phyloP scores from a whole-genome alignment of 1,284 basidiomycete genomes.

The Fomitopsis pinicola region DNA sequence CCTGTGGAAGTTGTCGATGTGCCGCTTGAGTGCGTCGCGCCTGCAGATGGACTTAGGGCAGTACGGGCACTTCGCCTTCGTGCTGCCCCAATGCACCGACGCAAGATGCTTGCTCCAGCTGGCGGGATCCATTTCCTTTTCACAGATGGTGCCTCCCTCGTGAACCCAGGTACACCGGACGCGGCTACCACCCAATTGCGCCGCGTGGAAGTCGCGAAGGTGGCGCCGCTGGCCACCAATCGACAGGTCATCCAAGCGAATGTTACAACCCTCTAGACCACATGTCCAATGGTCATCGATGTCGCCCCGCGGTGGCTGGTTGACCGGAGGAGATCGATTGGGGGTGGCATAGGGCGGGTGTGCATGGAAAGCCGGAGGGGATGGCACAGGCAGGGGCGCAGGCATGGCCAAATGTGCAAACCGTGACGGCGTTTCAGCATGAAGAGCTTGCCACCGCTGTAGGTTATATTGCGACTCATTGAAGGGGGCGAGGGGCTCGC shows the following conservation, averaged over 20 bases:
- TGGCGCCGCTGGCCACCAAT: not conserved
- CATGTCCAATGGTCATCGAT: not conserved
- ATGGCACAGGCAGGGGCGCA: not conserved
- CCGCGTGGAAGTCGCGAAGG: slow-evolving; percentile 1
- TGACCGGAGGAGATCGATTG: not conserved
- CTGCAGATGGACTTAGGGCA: not conserved
- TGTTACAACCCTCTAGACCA: not conserved
- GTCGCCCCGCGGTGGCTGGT: not conserved
- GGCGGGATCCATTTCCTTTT: not conserved
- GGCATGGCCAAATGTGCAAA: not conserved
- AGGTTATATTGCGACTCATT: too few relatives aligned
- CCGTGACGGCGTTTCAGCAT: too few relatives aligned
- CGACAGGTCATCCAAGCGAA: not conserved
- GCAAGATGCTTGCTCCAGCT: not conserved
- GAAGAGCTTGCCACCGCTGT: too few relatives aligned
- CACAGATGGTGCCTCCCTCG: not conserved
- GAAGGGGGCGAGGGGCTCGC: too few relatives aligned
- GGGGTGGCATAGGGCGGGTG: not conserved
- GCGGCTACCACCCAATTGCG: not conserved
- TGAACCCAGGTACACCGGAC: not conserved
- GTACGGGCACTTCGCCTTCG: not conserved
- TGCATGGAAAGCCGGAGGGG: not conserved
- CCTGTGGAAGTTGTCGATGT: not conserved
- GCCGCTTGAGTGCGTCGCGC: not conserved
- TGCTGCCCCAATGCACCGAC: not conserved